Evolutionary conservation across 371 early-diverging fungal species (phyloP), one percentile per base, ranked within the genome.

Genomic region (Basidiobolus meristosporus): DNA sequence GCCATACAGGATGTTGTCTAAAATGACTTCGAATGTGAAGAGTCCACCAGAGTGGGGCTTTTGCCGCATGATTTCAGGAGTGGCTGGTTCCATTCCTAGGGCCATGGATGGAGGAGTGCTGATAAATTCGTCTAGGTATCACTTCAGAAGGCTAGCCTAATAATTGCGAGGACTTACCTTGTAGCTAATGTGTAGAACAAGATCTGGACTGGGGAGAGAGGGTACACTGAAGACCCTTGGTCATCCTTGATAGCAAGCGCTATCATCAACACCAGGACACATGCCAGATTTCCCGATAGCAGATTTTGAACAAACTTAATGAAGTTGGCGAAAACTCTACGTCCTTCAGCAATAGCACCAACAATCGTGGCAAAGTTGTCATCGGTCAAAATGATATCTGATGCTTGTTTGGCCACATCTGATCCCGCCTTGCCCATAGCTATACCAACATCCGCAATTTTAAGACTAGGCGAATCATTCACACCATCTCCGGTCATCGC

Each of bases 401-500:
- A 77, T 0, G 90, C 87, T 48, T 88, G 82, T 48, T 88, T 90
- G 20, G 90, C 82, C 15, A 90, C 83, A 44, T 90, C 90, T 2
- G 90, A 82, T 10, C 90, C 91, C 21, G 70, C 69, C 42, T 82
- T 68, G 43, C 90, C 90, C 90, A 90, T 84, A 23, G 88, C 87
- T 50, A 90, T 73, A 52, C 91, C 92, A 16, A 91, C 78, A 61
- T 90, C 78, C 10, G 96, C 77, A 42, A 77, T 70, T 48, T 89
- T 90, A 40, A 95, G 70, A 33, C 87, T 82, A 12, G 85, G 88
- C 0, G 85, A 79, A 57, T 95, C 95, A 47, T 84, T 90, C 31
- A 90, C 77, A 60, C 95, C 82, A 59, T 93, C 82, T 38, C 95
- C 95, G 3, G 87, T 85, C 83, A 78, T 76, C 40, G 67, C 76